A percentile compares a stretch with the other conserved stretches of the same genome.
These are phyloP conservation scores for Verruconis gallopava DNA, from an alignment of 2,329 filamentous ascomycete species.

Conservation along the genomic window DNA sequence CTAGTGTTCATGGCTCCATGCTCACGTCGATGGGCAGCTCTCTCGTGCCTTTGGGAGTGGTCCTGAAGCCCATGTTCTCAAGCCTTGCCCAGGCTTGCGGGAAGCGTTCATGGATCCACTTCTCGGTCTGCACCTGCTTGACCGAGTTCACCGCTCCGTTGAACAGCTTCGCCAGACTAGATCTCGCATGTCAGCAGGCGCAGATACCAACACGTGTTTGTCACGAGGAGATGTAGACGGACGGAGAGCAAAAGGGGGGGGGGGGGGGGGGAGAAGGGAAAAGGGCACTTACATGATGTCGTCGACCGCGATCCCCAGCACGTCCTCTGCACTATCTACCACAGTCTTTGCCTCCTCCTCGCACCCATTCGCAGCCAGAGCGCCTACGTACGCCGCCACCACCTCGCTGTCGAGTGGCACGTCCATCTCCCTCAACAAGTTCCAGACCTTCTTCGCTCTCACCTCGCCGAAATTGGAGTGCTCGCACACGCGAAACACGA, in stretches of 20 bases:
- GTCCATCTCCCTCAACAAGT: slow-evolving; percentile 57
- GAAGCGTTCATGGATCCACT: slow-evolving; percentile 59
- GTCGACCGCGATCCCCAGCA: slow-evolving; percentile 4
- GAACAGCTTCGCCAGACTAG: neutral
- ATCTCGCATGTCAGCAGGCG: neutral
- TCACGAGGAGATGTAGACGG: too few relatives aligned
- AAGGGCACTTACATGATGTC: slow-evolving; percentile 6
- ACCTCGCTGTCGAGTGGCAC: slow-evolving; percentile 62
- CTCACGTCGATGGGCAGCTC: slow-evolving; percentile 17
- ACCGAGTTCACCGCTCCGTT: slow-evolving; percentile 41
- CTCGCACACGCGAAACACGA: slow-evolving; percentile 71
- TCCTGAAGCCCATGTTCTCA: slow-evolving; percentile 34
- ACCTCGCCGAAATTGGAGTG: slow-evolving; percentile 36
- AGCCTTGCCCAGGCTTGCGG: slow-evolving; percentile 57
- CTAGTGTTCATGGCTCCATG: slow-evolving; percentile 12
- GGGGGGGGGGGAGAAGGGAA: neutral
- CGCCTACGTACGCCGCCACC: slow-evolving; percentile 64
- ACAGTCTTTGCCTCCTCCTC: slow-evolving; percentile 3
- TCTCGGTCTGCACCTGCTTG: slow-evolving; percentile 56
- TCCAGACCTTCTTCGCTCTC: slow-evolving; percentile 49
- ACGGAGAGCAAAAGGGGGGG: too few relatives aligned
- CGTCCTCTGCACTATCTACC: slow-evolving; percentile 1
- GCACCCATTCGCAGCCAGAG: slow-evolving; percentile 50
- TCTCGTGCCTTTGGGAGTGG: slow-evolving; percentile 12
- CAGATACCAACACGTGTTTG: too few relatives aligned